Conservation (phyloP, 495 filamentous ascomycete species). For the Hypoxylon trugodes region DNA sequence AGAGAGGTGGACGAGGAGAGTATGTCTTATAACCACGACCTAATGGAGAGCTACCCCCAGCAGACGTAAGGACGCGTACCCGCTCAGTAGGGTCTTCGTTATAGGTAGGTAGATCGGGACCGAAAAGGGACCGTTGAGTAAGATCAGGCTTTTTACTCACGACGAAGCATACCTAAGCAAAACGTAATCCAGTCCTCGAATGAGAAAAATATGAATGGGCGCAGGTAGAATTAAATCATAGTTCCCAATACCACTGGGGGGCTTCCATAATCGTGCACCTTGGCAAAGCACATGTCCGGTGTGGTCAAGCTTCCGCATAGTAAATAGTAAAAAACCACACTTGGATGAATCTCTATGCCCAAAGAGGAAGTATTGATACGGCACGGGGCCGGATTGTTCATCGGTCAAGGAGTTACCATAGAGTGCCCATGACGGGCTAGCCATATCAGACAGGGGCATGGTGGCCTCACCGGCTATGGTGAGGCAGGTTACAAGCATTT, state of each 20-base stretch:
- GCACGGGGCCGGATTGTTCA: conserved; percentile 16
- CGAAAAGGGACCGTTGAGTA: conserved; percentile 15
- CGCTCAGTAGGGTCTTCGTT: conserved; percentile 23
- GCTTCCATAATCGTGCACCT: conserved; percentile 13
- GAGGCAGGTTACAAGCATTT: conserved; percentile 10
- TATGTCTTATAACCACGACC: conserved; percentile 15
- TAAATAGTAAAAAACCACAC: background rate
- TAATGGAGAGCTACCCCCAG: conserved; percentile 11
- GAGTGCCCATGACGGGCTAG: conserved; percentile 11
- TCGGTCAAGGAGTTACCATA: conserved; percentile 7
- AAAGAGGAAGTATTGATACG: conserved; percentile 28
- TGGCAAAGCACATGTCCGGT: conserved; percentile 28
- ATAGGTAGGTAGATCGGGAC: conserved; percentile 27
- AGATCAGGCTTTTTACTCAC: conserved; percentile 23
- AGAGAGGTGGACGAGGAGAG: background rate
- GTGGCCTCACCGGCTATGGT: conserved; percentile 4
- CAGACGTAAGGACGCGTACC: conserved; percentile 17
- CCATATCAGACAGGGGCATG: conserved; percentile 6
- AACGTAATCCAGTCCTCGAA: conserved; percentile 17
- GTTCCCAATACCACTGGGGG: background rate
- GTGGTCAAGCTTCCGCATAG: background rate
- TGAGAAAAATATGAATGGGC: conserved; percentile 4
- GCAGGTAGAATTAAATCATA: conserved; percentile 24
- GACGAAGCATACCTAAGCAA: conserved; percentile 25
- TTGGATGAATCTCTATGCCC: conserved; percentile 25